These are phyloP conservation scores for Cruciata laevipes DNA, from an alignment of 257 asterid species.

Conservation along the genomic window DNA sequence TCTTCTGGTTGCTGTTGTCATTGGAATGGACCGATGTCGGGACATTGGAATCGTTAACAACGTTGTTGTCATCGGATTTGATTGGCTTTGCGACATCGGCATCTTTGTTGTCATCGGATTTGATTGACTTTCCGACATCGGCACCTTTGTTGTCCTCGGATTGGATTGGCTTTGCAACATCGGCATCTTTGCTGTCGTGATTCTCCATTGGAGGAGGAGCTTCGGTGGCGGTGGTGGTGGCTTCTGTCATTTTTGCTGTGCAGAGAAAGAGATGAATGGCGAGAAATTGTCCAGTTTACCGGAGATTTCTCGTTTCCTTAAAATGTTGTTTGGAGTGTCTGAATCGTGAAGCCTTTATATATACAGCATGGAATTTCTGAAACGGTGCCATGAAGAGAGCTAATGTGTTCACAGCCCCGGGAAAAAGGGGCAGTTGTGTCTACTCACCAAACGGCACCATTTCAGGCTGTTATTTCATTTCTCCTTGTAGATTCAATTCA, in stretches of 20 bases:
- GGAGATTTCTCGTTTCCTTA: not conserved
- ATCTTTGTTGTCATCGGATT: not conserved
- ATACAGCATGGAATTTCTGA: not conserved
- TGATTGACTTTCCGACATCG: too few relatives aligned
- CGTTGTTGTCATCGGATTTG: not conserved
- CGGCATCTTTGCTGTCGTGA: not conserved
- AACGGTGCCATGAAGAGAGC: not conserved
- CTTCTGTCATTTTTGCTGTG: not conserved
- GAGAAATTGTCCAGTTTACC: not conserved
- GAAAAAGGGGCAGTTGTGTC: not conserved
- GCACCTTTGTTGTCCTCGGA: not conserved
- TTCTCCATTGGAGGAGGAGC: conserved; percentile 9
- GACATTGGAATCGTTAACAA: not conserved
- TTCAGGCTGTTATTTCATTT: not conserved
- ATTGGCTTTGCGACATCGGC: too few relatives aligned
- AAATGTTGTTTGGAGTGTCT: not conserved
- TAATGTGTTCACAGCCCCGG: conserved; percentile 9
- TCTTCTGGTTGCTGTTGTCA: conserved; percentile 10
- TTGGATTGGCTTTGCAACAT: not conserved
- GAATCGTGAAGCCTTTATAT: not conserved
- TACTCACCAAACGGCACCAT: not conserved
- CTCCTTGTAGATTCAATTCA: not conserved
- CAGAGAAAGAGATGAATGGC: not conserved
- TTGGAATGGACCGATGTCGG: not conserved
- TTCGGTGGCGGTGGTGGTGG: conserved; percentile 6